Percentiles rank a stretch among this genome's conserved stretches.
These are phyloP conservation scores for Erodium texanum DNA, from an alignment of 441 rosid species.

Conservation along the genomic window DNA sequence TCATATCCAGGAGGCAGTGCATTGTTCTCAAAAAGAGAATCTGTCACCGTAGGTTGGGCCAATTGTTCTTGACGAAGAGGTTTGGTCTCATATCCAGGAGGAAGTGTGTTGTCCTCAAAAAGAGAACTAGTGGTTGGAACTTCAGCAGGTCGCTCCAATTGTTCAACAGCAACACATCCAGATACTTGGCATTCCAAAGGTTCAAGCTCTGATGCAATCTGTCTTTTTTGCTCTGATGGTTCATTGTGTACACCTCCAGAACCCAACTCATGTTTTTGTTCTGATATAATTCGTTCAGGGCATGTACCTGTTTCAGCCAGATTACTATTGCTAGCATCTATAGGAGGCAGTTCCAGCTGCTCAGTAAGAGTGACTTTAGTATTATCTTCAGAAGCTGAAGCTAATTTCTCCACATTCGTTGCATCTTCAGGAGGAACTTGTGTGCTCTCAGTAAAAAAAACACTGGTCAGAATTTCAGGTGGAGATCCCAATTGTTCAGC, in stretches of 20 bases:
- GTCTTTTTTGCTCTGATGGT: slow-evolving; percentile 17
- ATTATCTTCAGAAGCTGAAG: slow-evolving; percentile 16
- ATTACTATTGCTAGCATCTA: slow-evolving; percentile 14
- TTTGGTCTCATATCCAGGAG: too few species aligned
- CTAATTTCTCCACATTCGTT: slow-evolving; percentile 15
- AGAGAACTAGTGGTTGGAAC: neutral
- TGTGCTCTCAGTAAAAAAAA: slow-evolving; percentile 19
- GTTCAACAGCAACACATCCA: slow-evolving; percentile 1
- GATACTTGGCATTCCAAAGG: neutral
- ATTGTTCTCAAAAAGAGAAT: too few species aligned
- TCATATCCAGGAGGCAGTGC: too few species aligned
- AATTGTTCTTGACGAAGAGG: slow-evolving; percentile 11
- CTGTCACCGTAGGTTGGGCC: slow-evolving; percentile 9
- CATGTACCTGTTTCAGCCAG: slow-evolving; percentile 18
- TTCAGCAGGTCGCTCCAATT: slow-evolving; percentile 12
- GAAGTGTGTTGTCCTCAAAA: too few species aligned
- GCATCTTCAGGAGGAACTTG: slow-evolving; percentile 21
- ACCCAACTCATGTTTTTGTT: slow-evolving; percentile 20
- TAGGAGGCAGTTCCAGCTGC: slow-evolving; percentile 24
- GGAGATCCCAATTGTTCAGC: slow-evolving; percentile 10
- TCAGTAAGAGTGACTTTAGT: slow-evolving; percentile 22
- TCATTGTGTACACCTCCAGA: slow-evolving; percentile 18
- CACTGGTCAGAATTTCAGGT: slow-evolving; percentile 11
- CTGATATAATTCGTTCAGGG: slow-evolving; percentile 21
- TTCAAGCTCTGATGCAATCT: slow-evolving; percentile 2